Percentiles rank a stretch among this genome's conserved stretches.
These are phyloP conservation scores for Przewalskia tangutica DNA, from an alignment of 257 asterid species.

Conservation along the genomic window DNA sequence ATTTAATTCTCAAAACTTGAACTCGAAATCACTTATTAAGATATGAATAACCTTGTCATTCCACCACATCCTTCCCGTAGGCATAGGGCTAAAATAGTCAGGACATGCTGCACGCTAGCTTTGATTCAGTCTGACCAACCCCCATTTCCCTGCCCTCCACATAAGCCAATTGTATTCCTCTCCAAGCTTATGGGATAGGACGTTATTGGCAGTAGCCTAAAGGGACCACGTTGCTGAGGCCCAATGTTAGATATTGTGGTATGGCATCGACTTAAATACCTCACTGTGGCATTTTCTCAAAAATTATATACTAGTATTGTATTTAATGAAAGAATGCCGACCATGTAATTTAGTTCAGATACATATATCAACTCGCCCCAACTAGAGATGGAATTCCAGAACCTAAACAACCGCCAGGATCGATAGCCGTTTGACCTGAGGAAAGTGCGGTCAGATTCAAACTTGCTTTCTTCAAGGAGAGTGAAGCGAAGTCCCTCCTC, in stretches of 20 bases:
- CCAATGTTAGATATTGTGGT: not conserved
- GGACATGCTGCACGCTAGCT: not conserved
- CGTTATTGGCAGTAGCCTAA: not conserved
- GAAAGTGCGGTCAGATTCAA: too few relatives aligned
- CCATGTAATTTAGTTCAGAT: not conserved
- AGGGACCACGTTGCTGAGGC: not conserved
- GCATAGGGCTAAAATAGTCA: not conserved
- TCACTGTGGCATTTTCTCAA: not conserved
- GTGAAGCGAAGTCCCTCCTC: too few relatives aligned
- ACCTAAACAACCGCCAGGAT: too few relatives aligned
- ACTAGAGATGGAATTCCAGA: too few relatives aligned
- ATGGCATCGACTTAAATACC: not conserved
- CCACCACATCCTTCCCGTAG: too few relatives aligned
- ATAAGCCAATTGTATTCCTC: not conserved
- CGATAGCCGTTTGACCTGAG: too few relatives aligned
- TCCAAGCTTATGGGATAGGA: slow-evolving; percentile 4
- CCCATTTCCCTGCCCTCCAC: not conserved
- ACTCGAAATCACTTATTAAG: too few relatives aligned
- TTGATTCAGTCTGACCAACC: not conserved
- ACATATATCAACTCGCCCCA: not conserved
- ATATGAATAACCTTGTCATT: too few relatives aligned
- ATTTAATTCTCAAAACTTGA: too few relatives aligned
- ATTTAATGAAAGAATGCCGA: not conserved
- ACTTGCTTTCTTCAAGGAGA: too few relatives aligned
- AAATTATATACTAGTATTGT: not conserved